Base-by-base conservation (phyloP, 2,329 filamentous ascomycete genomes). In the Fusarium sp. region DNA sequence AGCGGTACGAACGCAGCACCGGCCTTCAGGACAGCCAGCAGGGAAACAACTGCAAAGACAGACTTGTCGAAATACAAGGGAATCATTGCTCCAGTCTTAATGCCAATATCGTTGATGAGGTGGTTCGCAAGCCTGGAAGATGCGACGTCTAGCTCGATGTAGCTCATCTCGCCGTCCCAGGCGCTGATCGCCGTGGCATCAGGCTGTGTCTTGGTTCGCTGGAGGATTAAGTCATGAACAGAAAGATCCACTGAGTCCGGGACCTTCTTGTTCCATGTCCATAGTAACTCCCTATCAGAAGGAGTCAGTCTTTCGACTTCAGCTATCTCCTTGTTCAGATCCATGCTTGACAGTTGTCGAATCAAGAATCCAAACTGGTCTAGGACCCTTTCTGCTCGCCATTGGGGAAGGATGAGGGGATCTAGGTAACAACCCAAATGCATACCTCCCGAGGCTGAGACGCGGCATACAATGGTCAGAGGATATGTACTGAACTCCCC, bases 91-190 rank as follows among this genome's bases (percentile, higher is more conserved):
- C 48, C 38, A 15, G 49, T 5, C 36, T n/a, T 15, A 1, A 59
- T 36, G 10, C 49, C 49, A 12, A 28, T 17, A 14, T 14, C 15
- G 20, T 12, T n/a, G 17, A 56, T 21, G 12, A 67, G 64, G n/a
- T 58, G 24, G 15, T 17, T 6, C 14, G 64, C 61, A 30, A 67
- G 52, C 5, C 36, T 46, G 12, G 53, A 56, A 39, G 53, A 56
- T 2, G 50, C 45, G 7, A 46, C 14, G 9, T 64, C 60, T 11
- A 67, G 52, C 26, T 67, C 52, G 14, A 15, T 30, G 50, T 67
- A 65, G 21, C 30, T 67, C 21, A 64, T 51, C 7, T 61, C 36
- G 3, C 64, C 64, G 26, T 65, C 62, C 58, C 62, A 65, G 11
- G 49, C 44, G 36, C 36, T 53, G 2, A 65, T 28, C 17, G 59